These are phyloP conservation scores for Vaccinium myrtillus DNA, from an alignment of 148 eudicot genomes.

Conservation along the genomic window DNA sequence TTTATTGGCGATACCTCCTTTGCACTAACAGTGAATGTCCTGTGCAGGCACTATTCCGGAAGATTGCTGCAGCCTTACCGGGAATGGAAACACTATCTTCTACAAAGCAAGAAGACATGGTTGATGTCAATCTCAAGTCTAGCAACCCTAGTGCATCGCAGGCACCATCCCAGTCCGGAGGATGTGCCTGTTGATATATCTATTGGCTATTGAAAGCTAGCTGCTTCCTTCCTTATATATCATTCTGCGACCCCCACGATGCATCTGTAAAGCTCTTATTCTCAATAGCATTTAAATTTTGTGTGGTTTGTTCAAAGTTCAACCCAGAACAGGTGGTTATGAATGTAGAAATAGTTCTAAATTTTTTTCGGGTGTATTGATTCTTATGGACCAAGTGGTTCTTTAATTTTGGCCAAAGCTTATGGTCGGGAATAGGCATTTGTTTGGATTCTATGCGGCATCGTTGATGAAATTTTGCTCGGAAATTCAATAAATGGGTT, in stretches of 20 bases:
- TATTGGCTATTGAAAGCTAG: no score
- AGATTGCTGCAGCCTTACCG: constrained; percentile 56
- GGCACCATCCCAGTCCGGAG: constrained; percentile 43
- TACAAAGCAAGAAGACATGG: constrained; percentile 57
- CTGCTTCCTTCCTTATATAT: no score
- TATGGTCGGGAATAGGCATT: not conserved
- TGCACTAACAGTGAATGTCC: no score
- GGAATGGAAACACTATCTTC: constrained; percentile 61
- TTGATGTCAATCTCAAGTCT: constrained; percentile 55
- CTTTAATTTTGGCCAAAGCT: not conserved
- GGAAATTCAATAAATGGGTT: not conserved
- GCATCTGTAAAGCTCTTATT: constrained; percentile 18
- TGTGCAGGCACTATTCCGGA: constrained; percentile 43
- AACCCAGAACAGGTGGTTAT: constrained; percentile 1
- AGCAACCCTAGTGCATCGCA: constrained; percentile 38
- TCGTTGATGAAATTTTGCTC: constrained; percentile 9
- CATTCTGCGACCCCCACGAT: not conserved
- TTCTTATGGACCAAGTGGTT: not conserved
- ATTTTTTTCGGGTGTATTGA: not conserved
- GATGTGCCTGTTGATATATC: constrained; percentile 39
- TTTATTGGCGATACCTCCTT: no score
- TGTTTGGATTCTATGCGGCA: not conserved
- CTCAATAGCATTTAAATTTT: not conserved
- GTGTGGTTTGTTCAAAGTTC: not conserved
- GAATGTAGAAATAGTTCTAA: not conserved